Evolutionary conservation across 1,284 basidiomycete species (phyloP).

Genomic region (Papiliotrema fonsecae): DNA sequence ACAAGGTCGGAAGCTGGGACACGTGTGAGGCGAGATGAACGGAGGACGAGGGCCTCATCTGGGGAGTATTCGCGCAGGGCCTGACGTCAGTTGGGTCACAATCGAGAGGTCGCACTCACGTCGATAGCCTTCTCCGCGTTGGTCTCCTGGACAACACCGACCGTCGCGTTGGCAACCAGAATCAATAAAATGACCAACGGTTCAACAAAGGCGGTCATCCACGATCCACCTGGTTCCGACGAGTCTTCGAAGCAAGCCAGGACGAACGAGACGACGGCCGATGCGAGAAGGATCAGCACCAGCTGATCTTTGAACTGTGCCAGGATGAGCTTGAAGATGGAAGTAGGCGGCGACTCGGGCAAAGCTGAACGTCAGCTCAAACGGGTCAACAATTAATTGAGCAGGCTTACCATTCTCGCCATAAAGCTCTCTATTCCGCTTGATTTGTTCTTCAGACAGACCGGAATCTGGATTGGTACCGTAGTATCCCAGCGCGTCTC

Average conservation of each 20-base stretch:
- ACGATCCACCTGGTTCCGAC: constrained; percentile 55
- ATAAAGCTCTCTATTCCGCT: constrained; percentile 69
- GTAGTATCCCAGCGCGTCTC: constrained; percentile 44
- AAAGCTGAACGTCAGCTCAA: constrained; percentile 56
- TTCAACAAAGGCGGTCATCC: constrained; percentile 76
- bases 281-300: constrained; percentile 86
- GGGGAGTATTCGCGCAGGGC: constrained; percentile 92
- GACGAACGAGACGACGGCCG: constrained; percentile 83
- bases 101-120: constrained; percentile 53
- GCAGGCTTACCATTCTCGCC: constrained; percentile 74
- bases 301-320: constrained; percentile 98
- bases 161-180: constrained; percentile 85
- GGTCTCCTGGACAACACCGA: constrained; percentile 90
- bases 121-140: constrained; percentile 94
- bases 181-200: constrained; percentile 89
- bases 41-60: constrained; percentile 85
- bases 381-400: not conserved
- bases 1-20: constrained; percentile 83
- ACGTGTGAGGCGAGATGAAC: constrained; percentile 64
- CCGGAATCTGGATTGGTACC: constrained; percentile 35
- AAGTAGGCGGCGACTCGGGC: constrained; percentile 82
- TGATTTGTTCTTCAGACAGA: constrained; percentile 46
- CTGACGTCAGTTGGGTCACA: constrained; percentile 48
- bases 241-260: constrained; percentile 79
- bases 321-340: constrained; percentile 86